Base-by-base conservation (phyloP, 1,139 yeast species). In the Trichomonascaceae sp. region DNA sequence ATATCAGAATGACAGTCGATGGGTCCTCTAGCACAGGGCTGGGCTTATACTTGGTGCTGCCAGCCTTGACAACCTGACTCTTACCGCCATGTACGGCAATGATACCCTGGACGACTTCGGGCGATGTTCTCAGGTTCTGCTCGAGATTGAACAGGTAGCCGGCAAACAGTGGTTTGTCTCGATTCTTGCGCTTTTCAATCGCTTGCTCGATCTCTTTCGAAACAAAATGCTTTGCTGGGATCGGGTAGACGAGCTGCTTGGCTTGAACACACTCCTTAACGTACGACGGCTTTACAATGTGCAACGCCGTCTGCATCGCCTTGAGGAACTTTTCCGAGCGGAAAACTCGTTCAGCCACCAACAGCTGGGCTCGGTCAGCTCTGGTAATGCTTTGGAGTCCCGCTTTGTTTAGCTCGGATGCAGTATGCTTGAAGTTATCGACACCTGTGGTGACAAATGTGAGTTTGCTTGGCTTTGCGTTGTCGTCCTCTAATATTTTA, bases 271-370 rank as follows among this genome's bases (percentile, higher is more conserved):
- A 50, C 11, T 47, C 54, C 3, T 30, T 46, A 34, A 56, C 47
- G 55, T 57, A 58, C 17, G 34, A 35, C 13, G 48, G 51, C 32
- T 46, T 43, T 27, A 54, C 56, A 13, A 76, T 64, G 15, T 49
- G 48, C n/a, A 61, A 60, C 2, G 56, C 59, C 5, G 43, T 43
- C 2, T 70, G 60, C 36, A 70, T 45, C 1, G 69, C 60, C 22
- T 60, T 54, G 25, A 89, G 63, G 49, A 87, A 87, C 56, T 89
- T 89, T 39, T 80, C 93, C 0, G 97, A 89, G 43, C 97, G 67
- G 45, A 79, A 55, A 9, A 78, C 66, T 41, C 74, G 73, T 1
- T 96, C 94, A 0, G 96, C 89, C 13, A 87, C 54, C 9, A 63
- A 38, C 26, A 53, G 50, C 1, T 57, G 49, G 3, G 59, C 59